Percentiles rank a stretch among this genome's conserved stretches.
phyloP scores from a whole-genome alignment of 768 basidiomycete species.

The Boletellus sp. region DNA sequence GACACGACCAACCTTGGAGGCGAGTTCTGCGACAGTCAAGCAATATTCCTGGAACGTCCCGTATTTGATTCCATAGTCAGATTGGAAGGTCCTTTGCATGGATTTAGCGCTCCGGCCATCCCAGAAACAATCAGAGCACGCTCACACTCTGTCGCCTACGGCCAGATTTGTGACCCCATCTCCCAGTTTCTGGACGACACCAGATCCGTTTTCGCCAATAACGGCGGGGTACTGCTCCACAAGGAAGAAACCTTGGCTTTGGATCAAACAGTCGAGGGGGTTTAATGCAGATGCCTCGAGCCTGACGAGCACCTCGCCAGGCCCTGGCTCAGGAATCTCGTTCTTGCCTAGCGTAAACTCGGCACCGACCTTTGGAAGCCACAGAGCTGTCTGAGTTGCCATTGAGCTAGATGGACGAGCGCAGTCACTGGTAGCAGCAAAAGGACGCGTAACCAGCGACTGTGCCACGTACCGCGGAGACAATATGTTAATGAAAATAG shows the following conservation, averaged over 20 bases:
- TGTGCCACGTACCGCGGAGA: too few relatives aligned
- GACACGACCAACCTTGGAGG: slow-evolving; percentile 12
- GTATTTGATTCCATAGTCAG: slow-evolving; percentile 1
- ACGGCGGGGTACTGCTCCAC: slow-evolving; percentile 37
- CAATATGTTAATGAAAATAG: too few relatives aligned
- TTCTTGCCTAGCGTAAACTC: slow-evolving; percentile 8
- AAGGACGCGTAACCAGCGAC: too few relatives aligned
- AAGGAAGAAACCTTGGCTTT: slow-evolving; percentile 3
- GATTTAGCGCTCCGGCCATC: not conserved
- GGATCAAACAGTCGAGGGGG: slow-evolving; percentile 36
- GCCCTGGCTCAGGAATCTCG: slow-evolving; percentile 34
- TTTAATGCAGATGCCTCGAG: slow-evolving; percentile 41
- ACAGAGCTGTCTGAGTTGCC: slow-evolving; percentile 18
- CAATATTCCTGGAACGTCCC: slow-evolving; percentile 24
- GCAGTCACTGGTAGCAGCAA: too few relatives aligned
- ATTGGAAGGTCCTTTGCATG: slow-evolving; percentile 4
- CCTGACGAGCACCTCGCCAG: slow-evolving; percentile 42
- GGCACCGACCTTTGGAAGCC: slow-evolving; percentile 11
- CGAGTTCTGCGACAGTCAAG: slow-evolving; percentile 17
- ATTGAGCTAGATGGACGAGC: too few relatives aligned
- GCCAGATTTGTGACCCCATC: slow-evolving; percentile 31
- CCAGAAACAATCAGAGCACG: not conserved
- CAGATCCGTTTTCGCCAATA: slow-evolving; percentile 37
- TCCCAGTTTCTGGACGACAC: slow-evolving; percentile 36
- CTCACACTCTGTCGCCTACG: slow-evolving; percentile 37